A percentile compares a stretch with the other conserved stretches of the same genome.
Evolutionary conservation across 768 basidiomycete species (phyloP).

Genomic region (Dioszegia aurantiaca): DNA sequence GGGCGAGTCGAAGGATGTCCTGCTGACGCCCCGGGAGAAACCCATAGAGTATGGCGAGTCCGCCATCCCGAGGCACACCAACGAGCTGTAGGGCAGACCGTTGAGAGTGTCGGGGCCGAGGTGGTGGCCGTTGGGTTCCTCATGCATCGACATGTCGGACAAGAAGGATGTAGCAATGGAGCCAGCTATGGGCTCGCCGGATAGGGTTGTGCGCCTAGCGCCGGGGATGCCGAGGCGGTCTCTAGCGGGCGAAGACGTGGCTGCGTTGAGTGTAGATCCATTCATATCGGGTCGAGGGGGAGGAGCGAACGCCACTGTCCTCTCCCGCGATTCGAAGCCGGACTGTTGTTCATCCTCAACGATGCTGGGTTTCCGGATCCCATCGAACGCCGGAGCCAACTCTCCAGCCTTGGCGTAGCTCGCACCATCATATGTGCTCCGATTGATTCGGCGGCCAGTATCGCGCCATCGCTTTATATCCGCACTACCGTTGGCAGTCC

Average conservation of each 20-base stretch:
- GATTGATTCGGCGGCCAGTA: constrained; percentile 53
- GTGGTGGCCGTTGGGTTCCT: constrained; percentile 10
- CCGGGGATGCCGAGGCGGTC: constrained; percentile 28
- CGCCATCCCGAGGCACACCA: constrained; percentile 52
- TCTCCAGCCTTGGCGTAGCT: constrained; percentile 16
- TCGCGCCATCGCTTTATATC: constrained; percentile 75
- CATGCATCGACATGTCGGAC: constrained; percentile 35
- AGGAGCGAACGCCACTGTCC: constrained; percentile 45
- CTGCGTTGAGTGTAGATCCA: constrained; percentile 24
- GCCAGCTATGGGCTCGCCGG: constrained; percentile 27
- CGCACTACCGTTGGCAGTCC: constrained; percentile 84
- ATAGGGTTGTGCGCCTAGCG: constrained; percentile 28
- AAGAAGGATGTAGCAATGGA: constrained; percentile 28
- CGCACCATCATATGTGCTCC: constrained; percentile 32
- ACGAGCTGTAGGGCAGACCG: constrained; percentile 60
- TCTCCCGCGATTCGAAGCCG: constrained; percentile 29
- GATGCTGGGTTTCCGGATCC: constrained; percentile 14
- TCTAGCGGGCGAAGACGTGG: constrained; percentile 18
- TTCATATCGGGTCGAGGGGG: constrained; percentile 20
- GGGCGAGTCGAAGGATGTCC: constrained; percentile 4
- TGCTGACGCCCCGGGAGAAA: constrained; percentile 41
- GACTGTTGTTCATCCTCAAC: constrained; percentile 19
- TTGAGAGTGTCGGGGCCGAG: constrained; percentile 51
- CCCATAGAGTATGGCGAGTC: constrained; percentile 46
- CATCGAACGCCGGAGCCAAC: constrained; percentile 20